Percentiles rank a stretch among this genome's conserved stretches.
These are phyloP conservation scores for Claviceps maximensis DNA, from an alignment of 2,329 filamentous ascomycete species.

Conservation along the genomic window DNA sequence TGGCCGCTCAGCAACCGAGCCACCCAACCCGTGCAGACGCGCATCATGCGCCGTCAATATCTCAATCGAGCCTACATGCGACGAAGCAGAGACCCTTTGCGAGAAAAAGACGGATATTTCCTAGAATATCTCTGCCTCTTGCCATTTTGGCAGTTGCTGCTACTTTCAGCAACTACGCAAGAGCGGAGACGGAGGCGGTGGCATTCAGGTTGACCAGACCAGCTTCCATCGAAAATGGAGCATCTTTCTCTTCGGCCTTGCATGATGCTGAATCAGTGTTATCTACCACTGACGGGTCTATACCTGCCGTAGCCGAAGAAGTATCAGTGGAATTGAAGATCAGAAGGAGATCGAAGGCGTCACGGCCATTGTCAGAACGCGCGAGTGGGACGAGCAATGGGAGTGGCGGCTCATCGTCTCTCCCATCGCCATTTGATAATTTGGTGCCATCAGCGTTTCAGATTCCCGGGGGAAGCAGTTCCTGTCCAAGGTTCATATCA, in stretches of 20 bases:
- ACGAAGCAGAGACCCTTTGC: background rate
- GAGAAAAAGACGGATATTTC: background rate
- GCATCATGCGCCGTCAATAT: background rate
- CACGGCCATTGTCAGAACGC: background rate
- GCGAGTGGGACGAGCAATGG: background rate
- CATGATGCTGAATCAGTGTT: background rate
- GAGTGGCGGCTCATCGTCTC: conserved; percentile 17
- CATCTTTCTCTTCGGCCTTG: background rate
- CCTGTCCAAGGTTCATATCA: conserved; percentile 56
- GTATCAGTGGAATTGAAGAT: background rate
- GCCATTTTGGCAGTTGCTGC: background rate
- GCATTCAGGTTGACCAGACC: background rate
- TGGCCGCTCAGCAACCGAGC: background rate
- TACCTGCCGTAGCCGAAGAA: background rate
- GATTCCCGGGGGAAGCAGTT: conserved; percentile 28
- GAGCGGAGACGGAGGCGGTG: background rate
- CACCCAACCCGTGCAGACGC: background rate
- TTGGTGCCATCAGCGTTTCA: conserved; percentile 50
- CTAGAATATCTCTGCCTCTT: background rate
- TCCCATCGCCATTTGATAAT: conserved; percentile 57
- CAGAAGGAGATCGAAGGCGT: background rate
- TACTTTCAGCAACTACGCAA: background rate
- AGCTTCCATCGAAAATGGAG: background rate
- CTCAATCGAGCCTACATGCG: background rate
- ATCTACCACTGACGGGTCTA: background rate